These are phyloP conservation scores for Echria macrotheca DNA, from an alignment of 495 filamentous ascomycete species.

Conservation along the genomic window DNA sequence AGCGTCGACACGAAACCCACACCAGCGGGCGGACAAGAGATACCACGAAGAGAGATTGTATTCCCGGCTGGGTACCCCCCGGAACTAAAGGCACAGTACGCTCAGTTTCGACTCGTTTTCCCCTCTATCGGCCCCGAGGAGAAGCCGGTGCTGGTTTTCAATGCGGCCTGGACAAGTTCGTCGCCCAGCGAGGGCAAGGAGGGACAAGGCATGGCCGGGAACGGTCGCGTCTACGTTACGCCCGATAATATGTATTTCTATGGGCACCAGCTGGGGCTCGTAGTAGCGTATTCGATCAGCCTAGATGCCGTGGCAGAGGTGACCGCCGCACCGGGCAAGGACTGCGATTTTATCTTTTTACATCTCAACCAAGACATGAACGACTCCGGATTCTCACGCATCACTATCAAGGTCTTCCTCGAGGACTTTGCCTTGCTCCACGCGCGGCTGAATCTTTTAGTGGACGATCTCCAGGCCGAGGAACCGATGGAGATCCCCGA, in stretches of 20 bases:
- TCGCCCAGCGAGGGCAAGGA: conserved; percentile 30
- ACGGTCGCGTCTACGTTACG: conserved; percentile 86
- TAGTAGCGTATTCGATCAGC: conserved; percentile 68
- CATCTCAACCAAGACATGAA: conserved; percentile 65
- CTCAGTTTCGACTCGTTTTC: conserved; percentile 89
- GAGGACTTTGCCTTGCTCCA: conserved; percentile 81
- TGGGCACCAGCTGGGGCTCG: conserved; percentile 87
- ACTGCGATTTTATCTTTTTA: conserved; percentile 90
- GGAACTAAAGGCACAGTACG: conserved; percentile 79
- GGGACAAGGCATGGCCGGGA: conserved; percentile 36
- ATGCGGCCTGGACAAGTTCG: conserved; percentile 48
- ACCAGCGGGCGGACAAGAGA: conserved; percentile 26
- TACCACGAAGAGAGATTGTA: conserved; percentile 32
- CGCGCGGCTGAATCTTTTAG: conserved; percentile 73
- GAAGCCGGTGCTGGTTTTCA: conserved; percentile 66
- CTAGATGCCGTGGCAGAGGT: conserved; percentile 79
- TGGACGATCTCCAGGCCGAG: conserved; percentile 66
- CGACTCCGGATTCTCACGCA: conserved; percentile 58
- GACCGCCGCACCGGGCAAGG: conserved; percentile 79
- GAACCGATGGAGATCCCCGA: conserved; percentile 51
- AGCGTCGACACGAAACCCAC: conserved; percentile 63
- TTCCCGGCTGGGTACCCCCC: conserved; percentile 81
- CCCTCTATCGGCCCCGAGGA: conserved; percentile 69
- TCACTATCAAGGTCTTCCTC: conserved; percentile 87
- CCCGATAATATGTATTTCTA: conserved; percentile 87